Base-by-base conservation (phyloP, 176 grass and related monocot genomes). In the Hsuehochloa calcarea region DNA sequence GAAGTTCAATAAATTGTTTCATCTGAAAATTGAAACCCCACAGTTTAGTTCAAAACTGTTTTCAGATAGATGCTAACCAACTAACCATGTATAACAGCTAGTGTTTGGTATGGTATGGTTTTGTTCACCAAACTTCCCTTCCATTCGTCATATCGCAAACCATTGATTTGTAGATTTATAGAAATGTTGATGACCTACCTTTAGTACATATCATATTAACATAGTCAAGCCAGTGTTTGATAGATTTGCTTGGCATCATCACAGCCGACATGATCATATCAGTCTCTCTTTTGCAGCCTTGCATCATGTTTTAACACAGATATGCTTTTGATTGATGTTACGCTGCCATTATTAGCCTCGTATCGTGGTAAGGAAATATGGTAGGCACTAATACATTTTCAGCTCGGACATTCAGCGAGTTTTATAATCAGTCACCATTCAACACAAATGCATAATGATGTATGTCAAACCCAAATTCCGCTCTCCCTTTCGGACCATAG, bases 91-190 rank as follows among this genome's bases (percentile, higher is more conserved):
- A 7, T 41, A 20, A 25, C 23, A 65, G 35, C 22, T 77, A 63
- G 25, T 31, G 59, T 49, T 84, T 66, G 46, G 10, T 23, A 51
- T 65, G 67, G 38, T 63, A 74, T 67, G 20, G 22, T 85, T 80
- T 80, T 58, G n/a, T 80, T 75, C 61, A 85, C 69, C 78, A 46
- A 80, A 85, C 87, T 61, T 68, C 11, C 8, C 8, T 67, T 72
- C 19, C 61, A 34, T 41, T 35, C 46, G 11, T 80, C 58, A 66
- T 47, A 66, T 4, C 38, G 79, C 26, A 59, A 49, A 4, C 37
- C 49, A 59, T 22, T 73, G 43, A 46, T 74, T 74, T 63, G 11
- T 27, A 13, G 27, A 41, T 67, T 79, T 68, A 34, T 83, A 8
- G 56, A 79, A 71, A 65, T 66, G 63, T 47, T 31, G 66, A 65